phyloP scores from a whole-genome alignment of 768 basidiomycete species.

The Lanmaoa rubissima region DNA sequence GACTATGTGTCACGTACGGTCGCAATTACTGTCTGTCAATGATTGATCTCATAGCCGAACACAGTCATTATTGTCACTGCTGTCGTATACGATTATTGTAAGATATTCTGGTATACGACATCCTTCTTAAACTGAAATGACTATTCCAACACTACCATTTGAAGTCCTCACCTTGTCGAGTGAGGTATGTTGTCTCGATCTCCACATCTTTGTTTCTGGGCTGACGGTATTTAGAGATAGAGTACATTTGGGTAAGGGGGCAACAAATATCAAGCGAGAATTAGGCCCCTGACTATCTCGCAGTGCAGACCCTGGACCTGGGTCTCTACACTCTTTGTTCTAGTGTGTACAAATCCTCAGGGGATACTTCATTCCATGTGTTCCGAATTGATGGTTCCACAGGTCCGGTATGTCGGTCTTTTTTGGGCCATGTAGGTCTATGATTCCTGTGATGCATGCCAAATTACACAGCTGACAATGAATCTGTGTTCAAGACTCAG shows the following conservation, averaged over 20 bases:
- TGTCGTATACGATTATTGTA: too few relatives aligned
- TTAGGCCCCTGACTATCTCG: neutral
- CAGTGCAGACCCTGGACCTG: neutral
- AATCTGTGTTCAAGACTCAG: too few relatives aligned
- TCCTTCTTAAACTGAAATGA: neutral
- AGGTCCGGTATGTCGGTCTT: too few relatives aligned
- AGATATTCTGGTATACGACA: neutral
- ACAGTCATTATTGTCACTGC: neutral
- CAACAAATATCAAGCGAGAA: neutral
- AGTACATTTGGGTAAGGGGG: constrained; percentile 1
- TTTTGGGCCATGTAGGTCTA: neutral
- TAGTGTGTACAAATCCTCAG: neutral
- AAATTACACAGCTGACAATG: neutral
- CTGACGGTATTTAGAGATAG: neutral
- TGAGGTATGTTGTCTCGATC: neutral
- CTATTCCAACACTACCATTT: neutral
- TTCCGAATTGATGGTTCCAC: neutral
- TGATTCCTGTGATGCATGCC: too few relatives aligned
- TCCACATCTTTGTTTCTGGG: neutral
- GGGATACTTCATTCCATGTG: neutral
- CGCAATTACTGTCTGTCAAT: neutral
- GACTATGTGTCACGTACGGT: neutral
- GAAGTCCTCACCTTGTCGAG: constrained; percentile 1
- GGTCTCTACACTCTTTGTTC: neutral
- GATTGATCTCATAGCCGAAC: neutral